Conservation (phyloP, 495 filamentous ascomycete species). For the Parathielavia hyrcaniae region DNA sequence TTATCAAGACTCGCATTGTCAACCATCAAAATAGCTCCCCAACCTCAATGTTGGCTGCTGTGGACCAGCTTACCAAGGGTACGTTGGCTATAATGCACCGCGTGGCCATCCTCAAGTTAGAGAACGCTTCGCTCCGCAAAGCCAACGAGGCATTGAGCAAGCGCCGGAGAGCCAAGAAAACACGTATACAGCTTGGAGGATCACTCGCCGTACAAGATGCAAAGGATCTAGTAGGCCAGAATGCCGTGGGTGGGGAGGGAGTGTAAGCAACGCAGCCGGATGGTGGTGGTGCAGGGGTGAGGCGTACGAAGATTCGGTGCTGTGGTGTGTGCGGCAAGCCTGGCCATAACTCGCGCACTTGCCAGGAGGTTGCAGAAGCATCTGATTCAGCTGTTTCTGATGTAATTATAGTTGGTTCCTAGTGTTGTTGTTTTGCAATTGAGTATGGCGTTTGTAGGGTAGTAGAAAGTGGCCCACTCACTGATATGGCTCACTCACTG, state of each 20-base stretch:
- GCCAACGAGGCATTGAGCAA: not conserved
- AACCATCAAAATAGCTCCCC: constrained; percentile 5
- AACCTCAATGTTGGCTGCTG: constrained; percentile 1
- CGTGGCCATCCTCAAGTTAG: not conserved
- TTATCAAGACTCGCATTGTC: constrained; percentile 7
- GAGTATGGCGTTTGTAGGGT: too few relatives aligned
- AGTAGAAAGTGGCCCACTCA: too few relatives aligned
- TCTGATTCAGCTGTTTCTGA: too few relatives aligned
- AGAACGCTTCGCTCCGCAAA: not conserved
- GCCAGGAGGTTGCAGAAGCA: too few relatives aligned
- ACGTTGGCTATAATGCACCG: constrained; percentile 1
- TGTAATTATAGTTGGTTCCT: too few relatives aligned
- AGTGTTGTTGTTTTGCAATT: too few relatives aligned
- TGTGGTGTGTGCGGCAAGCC: too few relatives aligned
- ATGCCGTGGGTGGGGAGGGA: not conserved
- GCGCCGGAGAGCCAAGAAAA: constrained; percentile 9
- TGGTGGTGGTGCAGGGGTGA: too few relatives aligned
- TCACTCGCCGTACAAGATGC: constrained; percentile 11
- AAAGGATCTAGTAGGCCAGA: constrained; percentile 7
- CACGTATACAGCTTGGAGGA: constrained; percentile 12
- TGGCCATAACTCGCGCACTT: too few relatives aligned
- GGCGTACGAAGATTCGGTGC: too few relatives aligned
- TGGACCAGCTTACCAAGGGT: constrained; percentile 7
- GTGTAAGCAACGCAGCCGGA: too few relatives aligned
- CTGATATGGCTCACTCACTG: too few relatives aligned